Base-by-base conservation (phyloP, 2,329 filamentous ascomycete genomes). In the Dichotomopilus funicola region DNA sequence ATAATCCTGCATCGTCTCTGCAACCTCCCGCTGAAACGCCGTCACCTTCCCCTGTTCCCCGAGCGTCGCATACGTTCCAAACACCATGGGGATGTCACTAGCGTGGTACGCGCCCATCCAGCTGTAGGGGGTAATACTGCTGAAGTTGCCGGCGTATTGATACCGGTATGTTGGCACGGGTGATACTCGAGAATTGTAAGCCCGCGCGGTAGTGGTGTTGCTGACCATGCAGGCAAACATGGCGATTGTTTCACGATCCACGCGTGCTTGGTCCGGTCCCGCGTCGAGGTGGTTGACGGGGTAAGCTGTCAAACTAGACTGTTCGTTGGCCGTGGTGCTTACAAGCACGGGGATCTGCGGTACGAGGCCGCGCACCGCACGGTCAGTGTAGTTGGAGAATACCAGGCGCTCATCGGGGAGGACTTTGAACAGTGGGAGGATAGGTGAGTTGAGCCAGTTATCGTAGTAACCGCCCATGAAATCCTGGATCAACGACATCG, bases 61-160 rank as follows among this genome's bases (percentile, higher is more conserved):
- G 1, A 42, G 6, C 43, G 52, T 49, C 37, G 53, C 54, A 12
- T 59, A 62, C 37, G 59, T 64, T 44, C 62, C 61, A 49, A 64
- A 60, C 11, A 64, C 38, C 59, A 62, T 59, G 8, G 62, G 62
- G 10, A 64, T 53, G 19, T 64, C 61, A 11, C 53, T 59, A 2
- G 56, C 61, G 33, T 64, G 61, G 35, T 61, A 64, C 35, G 72
- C 70, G 1, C 72, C 72, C 61, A 73, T 66, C 71, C 69, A 73
- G 2, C 62, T 49, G 33, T 69, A 65, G 33, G 72, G 71, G 6
- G 69, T 70, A 11, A 74, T 57, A 51, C 71, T 72, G 13, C 65
- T 66, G 53, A 71, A 74, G 54, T 73, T 74, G 5, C 72, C 72
- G 6, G 67, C 65, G 47, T 74, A 74, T 50, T 72, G 67, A 57